These are phyloP conservation scores for Camelina hispida DNA, from an alignment of 345 rosid genomes.

Conservation along the genomic window DNA sequence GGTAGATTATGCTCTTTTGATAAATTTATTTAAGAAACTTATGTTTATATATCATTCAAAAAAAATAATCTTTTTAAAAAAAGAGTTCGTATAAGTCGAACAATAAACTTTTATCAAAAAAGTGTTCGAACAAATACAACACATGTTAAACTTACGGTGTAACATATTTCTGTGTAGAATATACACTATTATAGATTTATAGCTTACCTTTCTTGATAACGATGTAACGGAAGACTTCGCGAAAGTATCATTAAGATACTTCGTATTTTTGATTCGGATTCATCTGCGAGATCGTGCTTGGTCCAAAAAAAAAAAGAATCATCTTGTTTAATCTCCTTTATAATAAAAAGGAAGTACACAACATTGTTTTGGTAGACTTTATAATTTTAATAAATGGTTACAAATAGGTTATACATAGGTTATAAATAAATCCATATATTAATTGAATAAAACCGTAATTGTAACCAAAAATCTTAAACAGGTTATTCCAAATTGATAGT, in stretches of 20 bases:
- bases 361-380: too few relatives aligned
- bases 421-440: too few relatives aligned
- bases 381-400: too few relatives aligned
- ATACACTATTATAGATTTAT: not conserved
- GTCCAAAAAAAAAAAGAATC: not conserved
- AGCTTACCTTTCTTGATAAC: not conserved
- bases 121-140: not conserved
- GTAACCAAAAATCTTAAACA: too few relatives aligned
- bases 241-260: not conserved
- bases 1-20: not conserved
- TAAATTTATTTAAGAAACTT: not conserved
- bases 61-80: not conserved
- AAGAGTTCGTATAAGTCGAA: not conserved
- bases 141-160: not conserved
- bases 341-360: too few relatives aligned
- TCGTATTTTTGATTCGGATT: not conserved
- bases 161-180: not conserved
- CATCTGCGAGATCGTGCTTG: not conserved
- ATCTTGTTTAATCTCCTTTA: not conserved
- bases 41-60: not conserved
- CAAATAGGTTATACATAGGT: too few relatives aligned
- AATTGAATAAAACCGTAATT: too few relatives aligned
- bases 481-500: too few relatives aligned
- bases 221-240: not conserved
- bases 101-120: too few relatives aligned